Evolutionary conservation across 345 rosid genomes (phyloP), one percentile per base, ranked within the genome.

Genomic region (Jatropha curcas): DNA sequence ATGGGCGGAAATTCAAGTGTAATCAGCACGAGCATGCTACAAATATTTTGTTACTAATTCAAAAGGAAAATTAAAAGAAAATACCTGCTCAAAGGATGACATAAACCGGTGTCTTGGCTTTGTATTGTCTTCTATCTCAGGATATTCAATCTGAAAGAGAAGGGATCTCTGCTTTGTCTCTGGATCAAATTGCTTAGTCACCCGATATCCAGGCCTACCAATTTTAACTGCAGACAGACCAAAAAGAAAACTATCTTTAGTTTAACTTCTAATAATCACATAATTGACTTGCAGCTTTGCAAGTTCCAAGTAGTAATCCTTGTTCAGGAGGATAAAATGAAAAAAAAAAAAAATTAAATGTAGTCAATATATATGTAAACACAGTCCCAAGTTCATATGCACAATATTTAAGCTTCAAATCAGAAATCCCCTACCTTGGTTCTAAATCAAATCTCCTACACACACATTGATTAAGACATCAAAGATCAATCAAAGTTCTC

Each of bases 141-240:
- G 99, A 88, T 95, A 92, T 65, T 95, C 99, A 73, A 95, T 95
- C 97, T 94, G 99, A 86, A 95, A 95, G 57, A 92, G 87, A 76
- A 95, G 96, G 60, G 98, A 91, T 65, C 98, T 87, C 74, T 95
- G 99, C 80, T 92, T 88, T 41, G 96, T 82, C 67, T 95, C 99
- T 1, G 92, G 90, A 81, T 95, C 99, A 59, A 82, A 95, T 76
- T 95, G 99, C 81, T 91, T 95, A 4, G 99, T 95, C 73, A 92
- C 99, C 11, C 98, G 81, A 66, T 92, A 92, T 39, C 97, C 98
- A 67, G 99, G 99, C 76, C 99, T 86, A 41, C 99, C 99, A 74
- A 95, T 96, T 83, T 96, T 96, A 67, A 93, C 97, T 91, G 85
- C 86, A 84, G 14, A 7, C 34, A 39, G 57, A 52, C 33, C 59